phyloP scores from a whole-genome alignment of 495 filamentous ascomycete genomes.

The Penicillium malachiteum region DNA sequence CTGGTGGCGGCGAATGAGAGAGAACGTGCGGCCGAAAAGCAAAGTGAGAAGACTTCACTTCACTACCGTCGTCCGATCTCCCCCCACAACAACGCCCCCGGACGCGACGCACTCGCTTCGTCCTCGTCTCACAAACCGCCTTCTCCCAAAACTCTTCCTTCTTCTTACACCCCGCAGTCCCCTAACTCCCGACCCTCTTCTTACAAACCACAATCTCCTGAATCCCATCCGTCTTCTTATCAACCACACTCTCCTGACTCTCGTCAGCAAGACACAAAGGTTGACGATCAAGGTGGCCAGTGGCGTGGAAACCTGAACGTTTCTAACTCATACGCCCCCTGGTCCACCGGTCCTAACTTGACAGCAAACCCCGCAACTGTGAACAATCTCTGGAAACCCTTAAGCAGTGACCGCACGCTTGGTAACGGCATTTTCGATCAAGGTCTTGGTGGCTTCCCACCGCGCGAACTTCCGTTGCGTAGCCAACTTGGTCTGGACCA shows the following conservation, averaged over 20 bases:
- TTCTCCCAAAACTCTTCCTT: slow-evolving; percentile 19
- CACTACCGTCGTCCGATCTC: slow-evolving; percentile 33
- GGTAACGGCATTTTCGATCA: slow-evolving; percentile 80
- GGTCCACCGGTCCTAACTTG: slow-evolving; percentile 39
- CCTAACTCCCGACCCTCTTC: slow-evolving; percentile 18
- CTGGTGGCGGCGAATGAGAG: slow-evolving; percentile 38
- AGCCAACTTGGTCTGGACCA: slow-evolving; percentile 40
- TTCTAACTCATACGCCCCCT: slow-evolving; percentile 37
- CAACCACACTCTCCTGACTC: slow-evolving; percentile 2
- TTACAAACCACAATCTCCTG: slow-evolving; percentile 7
- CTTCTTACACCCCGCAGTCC: slow-evolving; percentile 16
- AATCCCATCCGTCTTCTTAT: slow-evolving; percentile 13
- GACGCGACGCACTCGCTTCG: slow-evolving; percentile 20
- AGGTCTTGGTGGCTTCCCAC: slow-evolving; percentile 50
- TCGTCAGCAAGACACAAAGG: slow-evolving; percentile 19
- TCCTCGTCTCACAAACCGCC: slow-evolving; percentile 12
- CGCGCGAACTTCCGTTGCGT: slow-evolving; percentile 40
- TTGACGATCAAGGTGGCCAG: slow-evolving; percentile 37
- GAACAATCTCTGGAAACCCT: slow-evolving; percentile 73
- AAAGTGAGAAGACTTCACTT: slow-evolving; percentile 16
- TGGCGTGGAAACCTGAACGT: slow-evolving; percentile 40
- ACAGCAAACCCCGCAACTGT: slow-evolving; percentile 37
- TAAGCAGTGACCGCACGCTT: slow-evolving; percentile 64
- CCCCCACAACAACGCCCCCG: slow-evolving; percentile 31
- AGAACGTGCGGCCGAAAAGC: slow-evolving; percentile 40